phyloP scores from a whole-genome alignment of 1,284 basidiomycete species.

The Leccinum fuscescens region DNA sequence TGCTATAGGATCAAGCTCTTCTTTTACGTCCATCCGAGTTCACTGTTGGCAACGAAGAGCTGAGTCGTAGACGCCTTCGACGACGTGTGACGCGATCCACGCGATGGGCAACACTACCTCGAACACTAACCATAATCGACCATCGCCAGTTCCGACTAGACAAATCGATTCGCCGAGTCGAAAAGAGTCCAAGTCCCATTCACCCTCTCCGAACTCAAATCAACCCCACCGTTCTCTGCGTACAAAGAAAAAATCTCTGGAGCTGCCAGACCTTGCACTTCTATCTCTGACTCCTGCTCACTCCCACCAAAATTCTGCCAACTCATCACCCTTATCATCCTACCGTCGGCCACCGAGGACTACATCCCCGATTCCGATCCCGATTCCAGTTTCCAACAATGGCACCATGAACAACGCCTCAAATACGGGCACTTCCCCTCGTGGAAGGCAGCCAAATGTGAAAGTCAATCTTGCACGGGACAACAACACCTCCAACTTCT shows the following conservation, averaged over 20 bases:
- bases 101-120: conserved; percentile 37
- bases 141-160: conserved; percentile 23
- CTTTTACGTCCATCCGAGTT: conserved; percentile 35
- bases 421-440: conserved; percentile 35
- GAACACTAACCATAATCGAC: conserved; percentile 31
- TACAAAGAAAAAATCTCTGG: conserved; percentile 70
- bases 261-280: conserved; percentile 72
- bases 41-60: conserved; percentile 21
- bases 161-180: conserved; percentile 27
- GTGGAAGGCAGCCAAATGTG: conserved; percentile 33
- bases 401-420: conserved; percentile 35
- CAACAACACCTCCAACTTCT: conserved; percentile 32
- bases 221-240: conserved; percentile 53
- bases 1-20: conserved; percentile 19
- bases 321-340: conserved; percentile 41
- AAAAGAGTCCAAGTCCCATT: conserved; percentile 25
- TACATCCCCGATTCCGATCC: conserved; percentile 48
- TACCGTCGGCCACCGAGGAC: conserved; percentile 45
- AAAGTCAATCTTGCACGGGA: conserved; percentile 29
- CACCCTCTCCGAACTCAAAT: conserved; percentile 36
- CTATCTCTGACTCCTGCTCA: conserved; percentile 52
- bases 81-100: conserved; percentile 20
- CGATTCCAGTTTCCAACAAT: conserved; percentile 37
- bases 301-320: conserved; percentile 36
- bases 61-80: conserved; percentile 11